Percentiles rank a stretch among this genome's conserved stretches.
Conservation (phyloP, 495 filamentous ascomycete genomes). For the Daldinia decipiens region DNA sequence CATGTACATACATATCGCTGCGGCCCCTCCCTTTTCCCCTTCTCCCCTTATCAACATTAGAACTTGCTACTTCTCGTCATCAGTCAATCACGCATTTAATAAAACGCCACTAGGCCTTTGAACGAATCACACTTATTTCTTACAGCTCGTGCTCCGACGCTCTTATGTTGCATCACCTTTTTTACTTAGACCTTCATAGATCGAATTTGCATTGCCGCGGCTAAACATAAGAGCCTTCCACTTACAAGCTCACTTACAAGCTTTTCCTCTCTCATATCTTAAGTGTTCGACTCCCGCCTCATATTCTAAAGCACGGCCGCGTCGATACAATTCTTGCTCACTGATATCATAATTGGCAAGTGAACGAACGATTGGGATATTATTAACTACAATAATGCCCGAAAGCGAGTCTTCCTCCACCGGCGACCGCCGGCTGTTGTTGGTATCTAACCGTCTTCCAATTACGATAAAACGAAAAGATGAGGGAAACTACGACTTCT, state of each 20-base stretch:
- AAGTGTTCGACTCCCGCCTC: neutral
- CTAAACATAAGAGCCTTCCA: slow-evolving; percentile 18
- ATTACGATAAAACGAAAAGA: slow-evolving; percentile 94
- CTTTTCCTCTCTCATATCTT: neutral
- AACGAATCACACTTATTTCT: slow-evolving; percentile 37
- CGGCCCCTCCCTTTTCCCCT: slow-evolving; percentile 10
- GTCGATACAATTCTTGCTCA: neutral
- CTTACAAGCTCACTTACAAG: slow-evolving; percentile 20
- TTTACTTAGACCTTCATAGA: slow-evolving; percentile 9
- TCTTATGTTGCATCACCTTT: slow-evolving; percentile 20
- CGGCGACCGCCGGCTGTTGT: slow-evolving; percentile 67
- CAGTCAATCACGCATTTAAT: slow-evolving; percentile 33
- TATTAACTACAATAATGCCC: slow-evolving; percentile 27
- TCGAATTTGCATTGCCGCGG: slow-evolving; percentile 23
- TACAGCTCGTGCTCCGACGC: slow-evolving; percentile 17
- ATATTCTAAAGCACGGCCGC: neutral
- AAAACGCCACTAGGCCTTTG: slow-evolving; percentile 20
- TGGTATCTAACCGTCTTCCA: slow-evolving; percentile 92
- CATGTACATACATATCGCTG: slow-evolving; percentile 1
- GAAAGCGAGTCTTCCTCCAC: slow-evolving; percentile 41
- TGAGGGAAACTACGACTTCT: slow-evolving; percentile 81
- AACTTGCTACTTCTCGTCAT: slow-evolving; percentile 20
- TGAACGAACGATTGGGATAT: neutral
- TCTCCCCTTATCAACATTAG: slow-evolving; percentile 9
- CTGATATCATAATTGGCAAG: neutral